phyloP scores from a whole-genome alignment of 2,329 filamentous ascomycete species.

The Aphanoascus verrucosus region DNA sequence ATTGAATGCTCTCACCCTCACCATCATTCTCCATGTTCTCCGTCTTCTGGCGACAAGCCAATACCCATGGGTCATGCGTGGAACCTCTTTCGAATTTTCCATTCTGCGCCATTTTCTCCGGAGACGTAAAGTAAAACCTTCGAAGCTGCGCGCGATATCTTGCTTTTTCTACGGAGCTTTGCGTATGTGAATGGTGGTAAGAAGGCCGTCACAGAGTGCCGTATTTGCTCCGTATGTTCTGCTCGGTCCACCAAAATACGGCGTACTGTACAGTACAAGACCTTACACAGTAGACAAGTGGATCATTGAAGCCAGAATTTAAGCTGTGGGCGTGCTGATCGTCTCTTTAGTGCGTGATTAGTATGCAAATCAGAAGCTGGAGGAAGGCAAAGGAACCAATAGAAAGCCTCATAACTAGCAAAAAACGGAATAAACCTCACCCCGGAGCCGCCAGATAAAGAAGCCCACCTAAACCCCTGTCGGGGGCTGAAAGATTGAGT shows the following conservation, averaged over 20 bases:
- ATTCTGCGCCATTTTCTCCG: conserved; percentile 6
- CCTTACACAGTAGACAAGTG: no score
- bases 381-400: no score
- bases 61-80: background rate
- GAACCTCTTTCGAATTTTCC: conserved; percentile 3
- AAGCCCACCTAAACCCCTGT: background rate
- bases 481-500: background rate
- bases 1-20: no score
- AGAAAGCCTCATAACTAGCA: no score
- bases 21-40: background rate
- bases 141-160: conserved; percentile 7
- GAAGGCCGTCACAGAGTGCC: background rate
- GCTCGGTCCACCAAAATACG: no score
- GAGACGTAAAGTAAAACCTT: background rate
- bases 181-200: background rate
- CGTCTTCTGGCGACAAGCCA: background rate
- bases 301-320: no score
- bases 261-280: background rate
- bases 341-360: no score
- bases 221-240: no score
- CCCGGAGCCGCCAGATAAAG: background rate
- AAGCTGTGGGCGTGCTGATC: no score
- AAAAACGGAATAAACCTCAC: no score
- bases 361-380: no score
- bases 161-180: background rate